Base-by-base conservation (phyloP, 805 yeast species). In the Kazachstania taianensis region DNA sequence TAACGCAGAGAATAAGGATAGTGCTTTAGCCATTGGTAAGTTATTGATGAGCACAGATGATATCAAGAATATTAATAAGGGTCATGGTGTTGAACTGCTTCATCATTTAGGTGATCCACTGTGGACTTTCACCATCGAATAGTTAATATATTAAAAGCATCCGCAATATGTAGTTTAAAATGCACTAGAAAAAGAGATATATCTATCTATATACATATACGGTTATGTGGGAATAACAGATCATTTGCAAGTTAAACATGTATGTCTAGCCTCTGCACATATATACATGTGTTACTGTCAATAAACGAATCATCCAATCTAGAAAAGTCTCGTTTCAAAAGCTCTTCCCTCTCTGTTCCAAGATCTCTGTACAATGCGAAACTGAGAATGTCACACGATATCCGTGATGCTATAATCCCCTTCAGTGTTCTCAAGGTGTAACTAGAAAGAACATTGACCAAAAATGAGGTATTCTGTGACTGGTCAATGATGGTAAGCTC, bases 1-100 rank as follows among this genome's bases (percentile, higher is more conserved):
- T 18, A 81, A 78, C 54, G 96, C 96, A 33, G 96, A 87, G 61
- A 95, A 95, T 40, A 89, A 89, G 53, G 94, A 86, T 45, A 67
- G 72, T 50, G 94, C 96, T 0, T 63, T 89, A 59, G 96, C 96
- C 5, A 69, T 89, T 39, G 97, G 96, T n/a, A 76, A 77, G 48
- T 66, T 89, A 42, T 60, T 72, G 33, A 84, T 87, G 96, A 77
- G 86, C 48, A 81, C 94, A 2, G 89, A 82, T 48, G 96, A 87
- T 33, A 86, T 87, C 52, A 82, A 81, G 58, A 62, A 72, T 15
- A 67, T 73, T 28, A 87, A 87, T 57, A 87, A 87, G 59, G 95
- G 94, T 30, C 77, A 82, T 41, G 96, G 96, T 52, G 75, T 89
- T 38, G 95, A 86, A 52, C 64, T 86, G 52, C 62, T 81, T 41